Evolutionary conservation across 2,329 filamentous ascomycete species (phyloP).

Genomic region (Seiridium cupressi): DNA sequence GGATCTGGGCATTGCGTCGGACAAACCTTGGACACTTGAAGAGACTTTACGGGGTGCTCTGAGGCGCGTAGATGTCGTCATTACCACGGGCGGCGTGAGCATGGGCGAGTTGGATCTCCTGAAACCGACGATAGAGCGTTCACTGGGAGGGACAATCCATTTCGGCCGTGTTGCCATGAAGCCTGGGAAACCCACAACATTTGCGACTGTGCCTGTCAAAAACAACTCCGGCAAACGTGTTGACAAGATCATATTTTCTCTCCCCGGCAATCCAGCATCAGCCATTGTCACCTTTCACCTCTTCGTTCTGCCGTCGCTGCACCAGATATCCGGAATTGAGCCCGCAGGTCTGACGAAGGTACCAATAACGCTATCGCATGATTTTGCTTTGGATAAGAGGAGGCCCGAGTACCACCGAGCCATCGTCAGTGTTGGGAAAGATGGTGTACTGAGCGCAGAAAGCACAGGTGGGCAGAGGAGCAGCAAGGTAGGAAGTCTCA

Average conservation of each 20-base stretch:
- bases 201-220: slow-evolving; percentile 78
- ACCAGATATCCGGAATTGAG: slow-evolving; percentile 69
- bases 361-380: slow-evolving; percentile 68
- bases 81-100: slow-evolving; percentile 91
- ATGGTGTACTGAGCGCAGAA: slow-evolving; percentile 69
- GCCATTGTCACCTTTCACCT: slow-evolving; percentile 92
- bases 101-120: slow-evolving; percentile 98
- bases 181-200: slow-evolving; percentile 95
- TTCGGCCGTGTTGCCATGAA: slow-evolving; percentile 98
- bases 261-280: slow-evolving; percentile 92
- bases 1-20: slow-evolving; percentile 82
- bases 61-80: slow-evolving; percentile 72
- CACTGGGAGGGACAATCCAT: slow-evolving; percentile 87
- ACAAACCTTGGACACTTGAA: slow-evolving; percentile 73
- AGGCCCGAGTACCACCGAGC: slow-evolving; percentile 91
- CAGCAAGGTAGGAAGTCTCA: slow-evolving; percentile 84
- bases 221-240: slow-evolving; percentile 56
- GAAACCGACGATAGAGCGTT: slow-evolving; percentile 91
- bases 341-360: slow-evolving; percentile 71
- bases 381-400: slow-evolving; percentile 70
- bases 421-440: slow-evolving; percentile 61
- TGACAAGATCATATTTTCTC: slow-evolving; percentile 76
- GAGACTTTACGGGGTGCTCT: slow-evolving; percentile 73
- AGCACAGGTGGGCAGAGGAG: slow-evolving; percentile 92
- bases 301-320: slow-evolving; percentile 86